Evolutionary conservation across 2,329 filamentous ascomycete species (phyloP).

Genomic region (Chaetothyriales sp.): DNA sequence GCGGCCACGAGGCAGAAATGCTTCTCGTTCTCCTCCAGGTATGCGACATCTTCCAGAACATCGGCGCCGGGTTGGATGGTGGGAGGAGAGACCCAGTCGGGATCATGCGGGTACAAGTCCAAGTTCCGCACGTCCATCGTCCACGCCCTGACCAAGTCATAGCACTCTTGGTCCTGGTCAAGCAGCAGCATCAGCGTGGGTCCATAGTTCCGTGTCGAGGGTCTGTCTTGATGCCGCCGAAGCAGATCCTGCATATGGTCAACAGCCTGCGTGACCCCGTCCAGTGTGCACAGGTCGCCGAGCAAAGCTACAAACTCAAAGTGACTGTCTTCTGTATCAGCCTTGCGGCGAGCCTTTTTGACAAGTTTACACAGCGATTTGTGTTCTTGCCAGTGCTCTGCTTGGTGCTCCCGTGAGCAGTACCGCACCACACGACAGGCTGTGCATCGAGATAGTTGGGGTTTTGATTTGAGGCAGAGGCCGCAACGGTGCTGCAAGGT

Average conservation of each 20-base stretch:
- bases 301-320: constrained; percentile 23
- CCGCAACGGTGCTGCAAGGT: constrained; percentile 14
- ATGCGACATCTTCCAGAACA: constrained; percentile 25
- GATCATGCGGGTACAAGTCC: constrained; percentile 26
- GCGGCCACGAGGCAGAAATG: constrained; percentile 14
- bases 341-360: constrained; percentile 19
- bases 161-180: constrained; percentile 36
- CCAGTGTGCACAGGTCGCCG: constrained; percentile 19
- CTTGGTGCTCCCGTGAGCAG: constrained; percentile 33
- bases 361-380: constrained; percentile 27
- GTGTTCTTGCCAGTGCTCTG: constrained; percentile 24
- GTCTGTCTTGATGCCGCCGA: constrained; percentile 25
- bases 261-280: constrained; percentile 26
- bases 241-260: constrained; percentile 32
- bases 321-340: constrained; percentile 29
- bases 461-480: constrained; percentile 15
- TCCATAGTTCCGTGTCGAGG: constrained; percentile 32
- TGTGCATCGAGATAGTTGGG: constrained; percentile 25
- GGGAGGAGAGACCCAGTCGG: constrained; percentile 23
- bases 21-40: constrained; percentile 5
- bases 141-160: constrained; percentile 38
- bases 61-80: constrained; percentile 27
- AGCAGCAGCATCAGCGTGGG: constrained; percentile 33
- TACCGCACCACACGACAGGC: constrained; percentile 32
- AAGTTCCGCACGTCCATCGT: constrained; percentile 13